Evolutionary conservation across 2,329 filamentous ascomycete species (phyloP).

Genomic region (Mycosphaerella arachidis): DNA sequence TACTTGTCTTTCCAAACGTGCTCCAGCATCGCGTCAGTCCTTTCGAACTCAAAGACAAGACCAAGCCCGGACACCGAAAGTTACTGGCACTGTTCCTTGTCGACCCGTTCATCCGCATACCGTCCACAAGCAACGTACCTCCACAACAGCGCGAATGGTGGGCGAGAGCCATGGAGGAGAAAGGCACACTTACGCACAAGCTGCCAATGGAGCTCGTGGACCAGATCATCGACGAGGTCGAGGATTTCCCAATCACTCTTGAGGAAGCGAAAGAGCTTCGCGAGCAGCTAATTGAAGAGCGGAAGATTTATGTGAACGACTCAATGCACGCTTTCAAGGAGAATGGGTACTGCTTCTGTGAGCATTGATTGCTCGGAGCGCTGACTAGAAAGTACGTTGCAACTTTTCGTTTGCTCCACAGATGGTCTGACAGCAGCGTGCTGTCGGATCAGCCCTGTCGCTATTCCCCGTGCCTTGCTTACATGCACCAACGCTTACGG

Average conservation of each 20-base stretch:
- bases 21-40: slow-evolving; percentile 50
- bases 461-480: no score
- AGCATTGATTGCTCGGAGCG: neutral
- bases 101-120: slow-evolving; percentile 50
- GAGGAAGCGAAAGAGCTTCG: slow-evolving; percentile 25
- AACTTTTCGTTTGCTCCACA: no score
- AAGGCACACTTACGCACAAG: slow-evolving; percentile 7
- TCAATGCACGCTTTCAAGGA: neutral
- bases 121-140: slow-evolving; percentile 49
- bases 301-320: slow-evolving; percentile 3
- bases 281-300: slow-evolving; percentile 28
- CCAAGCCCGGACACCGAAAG: slow-evolving; percentile 51
- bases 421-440: no score
- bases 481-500: no score
- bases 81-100: slow-evolving; percentile 57
- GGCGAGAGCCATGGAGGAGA: slow-evolving; percentile 12
- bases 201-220: slow-evolving; percentile 27
- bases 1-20: slow-evolving; percentile 53
- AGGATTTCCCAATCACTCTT: slow-evolving; percentile 26
- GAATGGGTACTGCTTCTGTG: slow-evolving; percentile 3
- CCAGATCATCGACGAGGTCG: slow-evolving; percentile 21
- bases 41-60: slow-evolving; percentile 48
- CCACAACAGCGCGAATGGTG: slow-evolving; percentile 48
- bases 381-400: no score
- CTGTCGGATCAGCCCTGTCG: no score